Conservation (phyloP, 768 basidiomycete genomes). For the Multifurca ochricompacta region DNA sequence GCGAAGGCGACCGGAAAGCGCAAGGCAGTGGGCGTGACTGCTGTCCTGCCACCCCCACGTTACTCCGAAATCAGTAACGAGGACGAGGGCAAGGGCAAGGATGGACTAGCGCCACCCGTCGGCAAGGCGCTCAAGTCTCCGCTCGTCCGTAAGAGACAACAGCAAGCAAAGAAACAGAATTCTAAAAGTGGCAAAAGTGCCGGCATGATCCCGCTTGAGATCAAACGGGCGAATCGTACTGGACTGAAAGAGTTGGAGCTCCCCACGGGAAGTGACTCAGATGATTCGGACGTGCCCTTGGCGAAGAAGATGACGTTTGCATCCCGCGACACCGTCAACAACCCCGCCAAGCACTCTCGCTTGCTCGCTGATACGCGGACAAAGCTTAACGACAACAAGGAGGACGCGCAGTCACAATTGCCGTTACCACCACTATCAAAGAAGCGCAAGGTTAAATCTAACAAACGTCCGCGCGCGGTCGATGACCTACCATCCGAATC, state of each 20-base stretch:
- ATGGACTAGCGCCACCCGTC: no score
- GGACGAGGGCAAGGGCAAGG: no score
- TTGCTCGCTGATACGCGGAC: neutral
- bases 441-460: neutral
- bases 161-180: neutral
- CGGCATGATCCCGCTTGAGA: neutral
- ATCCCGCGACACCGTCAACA: no score
- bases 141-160: neutral
- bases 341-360: neutral
- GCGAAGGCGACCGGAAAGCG: neutral
- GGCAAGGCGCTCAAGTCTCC: neutral
- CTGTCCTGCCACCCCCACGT: neutral
- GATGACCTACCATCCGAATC: no score
- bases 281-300: conserved; percentile 2
- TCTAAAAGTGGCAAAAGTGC: neutral
- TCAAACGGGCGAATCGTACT: neutral
- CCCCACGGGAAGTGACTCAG: neutral
- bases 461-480: neutral
- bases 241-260: neutral
- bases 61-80: no score
- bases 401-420: no score
- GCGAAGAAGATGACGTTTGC: no score
- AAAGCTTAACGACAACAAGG: neutral
- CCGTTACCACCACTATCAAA: neutral
- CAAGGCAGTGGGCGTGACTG: neutral